These are phyloP conservation scores for Coix lacrymajobi DNA, from an alignment of 176 grass and related monocot genomes.

Conservation along the genomic window DNA sequence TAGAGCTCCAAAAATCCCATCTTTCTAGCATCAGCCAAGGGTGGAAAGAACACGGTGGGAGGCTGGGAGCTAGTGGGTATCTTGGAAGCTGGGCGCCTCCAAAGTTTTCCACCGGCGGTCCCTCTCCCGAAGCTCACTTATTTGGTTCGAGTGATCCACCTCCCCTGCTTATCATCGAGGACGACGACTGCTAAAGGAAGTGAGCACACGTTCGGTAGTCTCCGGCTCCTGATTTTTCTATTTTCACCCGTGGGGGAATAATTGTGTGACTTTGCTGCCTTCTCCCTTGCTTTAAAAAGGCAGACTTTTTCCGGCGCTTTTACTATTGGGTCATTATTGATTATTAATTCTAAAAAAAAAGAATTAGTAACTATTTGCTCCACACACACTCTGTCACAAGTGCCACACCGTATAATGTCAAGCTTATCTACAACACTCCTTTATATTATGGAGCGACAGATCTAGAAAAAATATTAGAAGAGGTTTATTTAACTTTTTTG, in stretches of 20 bases:
- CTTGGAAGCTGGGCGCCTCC: slow-evolving; percentile 25
- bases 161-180: slow-evolving; percentile 15
- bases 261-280: slow-evolving; percentile 13
- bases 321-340: too few species aligned
- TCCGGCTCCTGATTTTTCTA: slow-evolving; percentile 24
- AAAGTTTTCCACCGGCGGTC: slow-evolving; percentile 7
- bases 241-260: slow-evolving; percentile 12
- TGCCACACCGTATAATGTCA: too few species aligned
- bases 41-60: not conserved
- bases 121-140: slow-evolving; percentile 26
- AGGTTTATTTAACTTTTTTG: too few species aligned
- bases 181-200: not conserved
- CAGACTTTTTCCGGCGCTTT: not conserved
- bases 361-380: too few species aligned
- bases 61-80: slow-evolving; percentile 12
- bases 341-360: too few species aligned
- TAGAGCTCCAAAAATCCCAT: slow-evolving; percentile 20
- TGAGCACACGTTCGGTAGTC: slow-evolving; percentile 12
- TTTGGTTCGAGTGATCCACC: slow-evolving; percentile 21
- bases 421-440: too few species aligned
- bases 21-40: slow-evolving; percentile 1
- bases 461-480: too few species aligned
- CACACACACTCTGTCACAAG: too few species aligned
- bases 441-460: too few species aligned
- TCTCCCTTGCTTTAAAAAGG: not conserved